Evolutionary conservation across 2,329 filamentous ascomycete species (phyloP).

Genomic region (Parasarocladium wereldwijsianum): DNA sequence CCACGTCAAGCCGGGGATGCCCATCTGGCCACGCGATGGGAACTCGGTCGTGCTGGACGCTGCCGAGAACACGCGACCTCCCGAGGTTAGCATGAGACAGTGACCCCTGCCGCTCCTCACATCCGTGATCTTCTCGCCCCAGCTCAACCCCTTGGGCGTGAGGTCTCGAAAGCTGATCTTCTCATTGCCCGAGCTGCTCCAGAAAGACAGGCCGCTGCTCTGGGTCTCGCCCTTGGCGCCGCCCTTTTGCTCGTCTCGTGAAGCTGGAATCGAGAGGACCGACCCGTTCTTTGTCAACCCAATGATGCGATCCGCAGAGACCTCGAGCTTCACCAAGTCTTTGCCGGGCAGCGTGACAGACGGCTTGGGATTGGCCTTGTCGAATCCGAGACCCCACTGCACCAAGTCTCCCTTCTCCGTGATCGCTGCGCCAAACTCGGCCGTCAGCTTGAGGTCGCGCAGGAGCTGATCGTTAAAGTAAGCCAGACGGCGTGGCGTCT

Average conservation of each 20-base stretch:
- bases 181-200: conserved; percentile 25
- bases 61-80: conserved; percentile 78
- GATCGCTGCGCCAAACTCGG: conserved; percentile 71
- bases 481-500: conserved; percentile 60
- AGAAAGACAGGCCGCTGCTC: conserved; percentile 57
- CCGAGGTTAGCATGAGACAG: conserved; percentile 68
- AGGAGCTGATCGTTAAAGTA: conserved; percentile 78
- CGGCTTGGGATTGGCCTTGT: conserved; percentile 47
- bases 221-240: conserved; percentile 47
- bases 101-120: conserved; percentile 75
- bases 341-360: conserved; percentile 65
- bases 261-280: conserved; percentile 74
- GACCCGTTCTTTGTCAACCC: conserved; percentile 59
- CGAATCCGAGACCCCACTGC: conserved; percentile 79
- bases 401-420: conserved; percentile 77
- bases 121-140: conserved; percentile 59
- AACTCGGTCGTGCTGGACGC: conserved; percentile 66
- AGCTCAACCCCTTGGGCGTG: conserved; percentile 46
- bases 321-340: conserved; percentile 57
- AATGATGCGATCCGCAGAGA: conserved; percentile 74
- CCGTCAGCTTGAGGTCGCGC: conserved; percentile 74
- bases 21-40: conserved; percentile 74
- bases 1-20: conserved; percentile 73
- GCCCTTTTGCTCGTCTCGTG: conserved; percentile 52
- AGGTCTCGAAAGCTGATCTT: conserved; percentile 58